These are phyloP conservation scores for Phaseolus lunatus DNA, from an alignment of 306 rosid species.

Conservation along the genomic window DNA sequence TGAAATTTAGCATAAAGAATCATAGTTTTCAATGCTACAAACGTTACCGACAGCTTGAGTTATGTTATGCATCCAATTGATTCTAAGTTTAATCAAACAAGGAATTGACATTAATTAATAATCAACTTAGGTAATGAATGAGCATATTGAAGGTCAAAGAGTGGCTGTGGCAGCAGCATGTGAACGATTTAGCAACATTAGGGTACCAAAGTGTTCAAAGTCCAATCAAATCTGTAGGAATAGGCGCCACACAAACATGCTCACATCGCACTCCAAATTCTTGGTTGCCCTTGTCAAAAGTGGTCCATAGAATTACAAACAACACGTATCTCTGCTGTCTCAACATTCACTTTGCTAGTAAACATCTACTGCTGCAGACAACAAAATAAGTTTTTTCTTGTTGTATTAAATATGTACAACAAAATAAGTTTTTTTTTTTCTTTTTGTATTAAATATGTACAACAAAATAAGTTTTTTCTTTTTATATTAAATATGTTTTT, in stretches of 20 bases:
- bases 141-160: constrained; percentile 13
- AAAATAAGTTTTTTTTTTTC: too few species aligned
- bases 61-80: not conserved
- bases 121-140: not conserved
- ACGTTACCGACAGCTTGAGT: not conserved
- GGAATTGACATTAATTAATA: not conserved
- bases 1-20: not conserved
- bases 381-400: not conserved
- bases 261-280: not conserved
- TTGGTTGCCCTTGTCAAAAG: not conserved
- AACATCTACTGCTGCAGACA: not conserved
- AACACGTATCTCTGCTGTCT: not conserved
- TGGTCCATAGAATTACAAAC: constrained; percentile 10
- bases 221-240: too few species aligned
- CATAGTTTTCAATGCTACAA: not conserved
- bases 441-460: too few species aligned
- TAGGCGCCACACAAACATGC: not conserved
- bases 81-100: not conserved
- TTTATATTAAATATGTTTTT: too few species aligned
- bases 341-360: not conserved
- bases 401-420: too few species aligned
- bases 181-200: not conserved
- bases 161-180: not conserved
- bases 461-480: not conserved
- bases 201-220: constrained; percentile 12